Conservation (phyloP, 2,329 filamentous ascomycete species). For the Coleophoma eucalyptorum region DNA sequence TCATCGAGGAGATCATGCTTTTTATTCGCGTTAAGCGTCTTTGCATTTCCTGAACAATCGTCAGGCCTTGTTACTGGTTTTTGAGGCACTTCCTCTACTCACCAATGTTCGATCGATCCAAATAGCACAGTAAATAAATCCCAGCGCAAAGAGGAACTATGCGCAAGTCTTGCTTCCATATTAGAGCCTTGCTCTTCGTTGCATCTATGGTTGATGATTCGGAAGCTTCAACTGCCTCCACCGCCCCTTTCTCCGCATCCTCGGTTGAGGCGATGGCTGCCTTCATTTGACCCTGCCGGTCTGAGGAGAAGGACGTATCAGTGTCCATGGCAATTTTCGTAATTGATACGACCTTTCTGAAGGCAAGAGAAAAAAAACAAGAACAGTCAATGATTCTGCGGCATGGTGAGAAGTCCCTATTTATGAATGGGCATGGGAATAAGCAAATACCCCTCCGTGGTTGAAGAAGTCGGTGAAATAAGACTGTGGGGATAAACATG, state of each 20-base stretch:
- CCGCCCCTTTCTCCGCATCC: no score
- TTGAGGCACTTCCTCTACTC: slow-evolving; percentile 1
- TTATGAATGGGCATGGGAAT: no score
- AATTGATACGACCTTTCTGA: no score
- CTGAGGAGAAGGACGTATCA: no score
- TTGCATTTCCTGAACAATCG: slow-evolving; percentile 45
- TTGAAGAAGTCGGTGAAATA: not conserved
- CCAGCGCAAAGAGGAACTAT: slow-evolving; percentile 60
- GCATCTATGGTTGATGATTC: not conserved
- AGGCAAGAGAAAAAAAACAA: no score
- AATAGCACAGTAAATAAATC: slow-evolving; percentile 66
- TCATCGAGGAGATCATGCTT: slow-evolving; percentile 58
- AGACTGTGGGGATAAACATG: no score
- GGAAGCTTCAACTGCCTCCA: no score
- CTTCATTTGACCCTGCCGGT: no score
- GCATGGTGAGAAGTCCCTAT: no score
- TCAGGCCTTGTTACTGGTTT: not conserved
- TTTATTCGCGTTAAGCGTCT: slow-evolving; percentile 58
- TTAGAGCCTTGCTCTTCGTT: slow-evolving; percentile 32
- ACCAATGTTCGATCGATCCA: slow-evolving; percentile 67
- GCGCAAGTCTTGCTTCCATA: slow-evolving; percentile 57
- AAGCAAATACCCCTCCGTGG: slow-evolving; percentile 1
- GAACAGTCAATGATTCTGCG: no score
- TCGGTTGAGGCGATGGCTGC: no score
- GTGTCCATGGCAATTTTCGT: no score